Evolutionary conservation across 768 basidiomycete genomes (phyloP), one percentile per base, ranked within the genome.

Genomic region (Suillus decipiens): DNA sequence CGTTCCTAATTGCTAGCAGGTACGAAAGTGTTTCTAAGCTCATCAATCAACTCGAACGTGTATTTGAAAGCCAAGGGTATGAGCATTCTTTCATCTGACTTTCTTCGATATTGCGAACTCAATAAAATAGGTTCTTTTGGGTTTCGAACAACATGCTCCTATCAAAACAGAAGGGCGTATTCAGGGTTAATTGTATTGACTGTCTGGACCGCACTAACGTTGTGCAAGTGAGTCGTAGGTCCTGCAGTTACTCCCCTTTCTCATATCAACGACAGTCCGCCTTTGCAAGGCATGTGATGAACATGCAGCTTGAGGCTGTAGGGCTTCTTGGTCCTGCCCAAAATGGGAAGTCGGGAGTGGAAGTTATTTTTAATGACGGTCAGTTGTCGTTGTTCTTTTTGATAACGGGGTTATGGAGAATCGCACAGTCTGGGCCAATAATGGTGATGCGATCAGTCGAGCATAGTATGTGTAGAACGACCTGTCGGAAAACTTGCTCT

Each of bases 131-230:
- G 36, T 96, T 90, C 72, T 84, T 93, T 63, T 95, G 94, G 93
- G 84, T 90, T 22, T 89, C 90, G 1, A 84, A 89, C 61, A 79
- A 86, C 36, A 78, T 78, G 15, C 79, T 89, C 14, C 81, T 96
- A 73, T 89, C 92, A 7, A 84, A 86, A 69, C 96, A 99, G 73
- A 88, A 86, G 63, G 94, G 93, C 1, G 86, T 90, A 2, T 97
- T 92, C 76, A 86, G 96, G 4, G 85, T 95, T 28, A 98, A 96
- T 70, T 99, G 96, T 72, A 96, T 98, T 51, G 96, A 99, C 71
- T 96, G 95, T 69, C 78, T 98, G 47, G 96, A 99, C 72, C 81
- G 96, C 59, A 98, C 96, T 15, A 97, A 96, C 71, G 96, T 97
- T 28, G 93, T 97, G 10, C 89, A 94, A 82, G 93, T 89, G 68